Evolutionary conservation across 148 eudicot species (phyloP), one percentile per base, ranked within the genome.

Genomic region (Camellia sinensis): DNA sequence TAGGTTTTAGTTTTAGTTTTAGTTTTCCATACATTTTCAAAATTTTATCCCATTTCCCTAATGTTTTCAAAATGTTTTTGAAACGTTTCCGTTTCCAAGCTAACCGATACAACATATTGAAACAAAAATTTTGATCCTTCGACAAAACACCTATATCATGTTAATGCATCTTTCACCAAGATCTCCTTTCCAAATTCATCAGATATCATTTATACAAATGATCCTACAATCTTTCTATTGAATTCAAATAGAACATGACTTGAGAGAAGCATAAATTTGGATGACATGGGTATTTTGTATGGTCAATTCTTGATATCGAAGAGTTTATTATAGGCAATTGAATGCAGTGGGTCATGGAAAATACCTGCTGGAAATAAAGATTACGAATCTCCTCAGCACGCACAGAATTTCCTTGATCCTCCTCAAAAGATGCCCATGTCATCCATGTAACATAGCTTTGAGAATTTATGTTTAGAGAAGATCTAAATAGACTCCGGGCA

Each of bases 371-470:
- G 85, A 93, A 96, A 79, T 96, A 96, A 70, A 92, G 95, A 87
- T 96, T 83, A 3, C 99, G 97, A 54, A 96, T 93, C 87, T 96
- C 99, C 83, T 93, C 99, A 69, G 99, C 99, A 14, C 98, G 98
- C 3, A 85, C 89, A 73, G 91, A 78, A 70, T 96, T 93, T 7
- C 99, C 99, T 81, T 93, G 95, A 50, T 93, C 92, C 79, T 96
- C 99, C 88, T 96, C 98, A 74, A 96, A 69, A 72, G 94, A 82
- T 15, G 99, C 99, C 98, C 99, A 96, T 17, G 98, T 93, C 99
- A 93, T 96, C 99, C 99, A 96, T 13, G 99, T 96, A 44, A 96
- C 86, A 69, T 92, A 93, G 84, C 99, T 96, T 85, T 96, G 99
- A 6, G 99, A 93, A 61, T 93, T 92, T 78, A 96, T 83, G 84